Evolutionary conservation across 192 early-diverging fungal genomes (phyloP).

Genomic region (Chytriomyces hyalinus): DNA sequence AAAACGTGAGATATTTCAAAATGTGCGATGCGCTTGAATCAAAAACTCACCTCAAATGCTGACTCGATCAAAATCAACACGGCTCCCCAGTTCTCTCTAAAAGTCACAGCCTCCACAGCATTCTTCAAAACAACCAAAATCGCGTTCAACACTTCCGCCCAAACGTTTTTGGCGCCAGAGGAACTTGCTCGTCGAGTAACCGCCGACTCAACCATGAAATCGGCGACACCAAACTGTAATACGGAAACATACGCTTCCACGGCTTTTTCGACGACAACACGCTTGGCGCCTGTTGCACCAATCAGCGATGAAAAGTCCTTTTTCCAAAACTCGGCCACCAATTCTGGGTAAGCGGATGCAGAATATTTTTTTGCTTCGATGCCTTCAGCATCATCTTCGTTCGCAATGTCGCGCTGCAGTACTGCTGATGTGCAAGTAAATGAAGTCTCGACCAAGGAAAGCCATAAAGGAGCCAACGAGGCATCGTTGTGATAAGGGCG

Average conservation of each 20-base stretch:
- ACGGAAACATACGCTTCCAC: slow-evolving; percentile 74
- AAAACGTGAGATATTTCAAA: background rate
- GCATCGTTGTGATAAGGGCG: slow-evolving; percentile 85
- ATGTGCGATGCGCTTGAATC: background rate
- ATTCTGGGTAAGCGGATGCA: slow-evolving; percentile 43
- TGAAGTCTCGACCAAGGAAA: slow-evolving; percentile 76
- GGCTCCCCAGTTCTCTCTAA: slow-evolving; percentile 79
- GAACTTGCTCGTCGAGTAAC: slow-evolving; percentile 30
- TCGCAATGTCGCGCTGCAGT: slow-evolving; percentile 18
- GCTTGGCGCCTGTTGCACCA: slow-evolving; percentile 37
- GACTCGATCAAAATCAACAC: slow-evolving; percentile 77
- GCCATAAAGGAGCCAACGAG: slow-evolving; percentile 81
- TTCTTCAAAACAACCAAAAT: slow-evolving; percentile 43
- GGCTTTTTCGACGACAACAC: slow-evolving; percentile 57
- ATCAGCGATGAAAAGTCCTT: slow-evolving; percentile 45
- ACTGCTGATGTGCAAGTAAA: slow-evolving; percentile 73
- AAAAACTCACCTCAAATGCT: slow-evolving; percentile 60
- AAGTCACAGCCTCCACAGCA: slow-evolving; percentile 66
- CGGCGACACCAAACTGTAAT: slow-evolving; percentile 75
- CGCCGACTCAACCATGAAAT: slow-evolving; percentile 72
- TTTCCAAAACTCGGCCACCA: slow-evolving; percentile 41
- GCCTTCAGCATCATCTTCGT: slow-evolving; percentile 25
- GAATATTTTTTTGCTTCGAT: slow-evolving; percentile 40
- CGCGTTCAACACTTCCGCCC: slow-evolving; percentile 53
- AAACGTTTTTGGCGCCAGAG: slow-evolving; percentile 31